These are phyloP conservation scores for Boletellus ananiceps DNA, from an alignment of 768 basidiomycete species.

Conservation along the genomic window DNA sequence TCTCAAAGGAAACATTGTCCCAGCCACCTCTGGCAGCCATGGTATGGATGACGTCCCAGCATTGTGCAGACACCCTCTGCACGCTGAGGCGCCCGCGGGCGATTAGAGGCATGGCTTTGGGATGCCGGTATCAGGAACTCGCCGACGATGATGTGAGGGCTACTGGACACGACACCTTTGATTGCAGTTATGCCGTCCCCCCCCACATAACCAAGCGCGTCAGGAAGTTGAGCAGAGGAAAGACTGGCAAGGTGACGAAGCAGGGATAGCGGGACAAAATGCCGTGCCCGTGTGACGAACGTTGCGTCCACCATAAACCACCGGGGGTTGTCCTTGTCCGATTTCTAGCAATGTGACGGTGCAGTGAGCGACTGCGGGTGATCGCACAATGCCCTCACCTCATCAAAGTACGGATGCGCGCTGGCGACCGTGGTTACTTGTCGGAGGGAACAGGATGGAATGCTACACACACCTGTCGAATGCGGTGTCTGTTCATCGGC, in stretches of 20 bases:
- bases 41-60: constrained; percentile 57
- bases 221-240: constrained; percentile 37
- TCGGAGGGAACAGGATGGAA: background rate
- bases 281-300: constrained; percentile 56
- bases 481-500: constrained; percentile 61
- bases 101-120: constrained; percentile 71
- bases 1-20: constrained; percentile 48
- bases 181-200: constrained; percentile 56
- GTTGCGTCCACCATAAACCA: constrained; percentile 92
- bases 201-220: constrained; percentile 63
- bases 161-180: constrained; percentile 43
- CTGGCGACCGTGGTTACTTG: constrained; percentile 28
- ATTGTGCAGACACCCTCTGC: constrained; percentile 64
- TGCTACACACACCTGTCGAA: constrained; percentile 68
- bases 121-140: constrained; percentile 6
- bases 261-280: constrained; percentile 78
- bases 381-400: constrained; percentile 38
- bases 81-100: constrained; percentile 83
- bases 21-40: constrained; percentile 78
- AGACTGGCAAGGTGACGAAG: constrained; percentile 58
- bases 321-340: constrained; percentile 66
- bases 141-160: background rate
- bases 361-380: background rate
- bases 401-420: constrained; percentile 76
- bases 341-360: constrained; percentile 50